Percentiles rank a stretch among this genome's conserved stretches.
Evolutionary conservation across 2,329 filamentous ascomycete genomes (phyloP).

Genomic region (Cercospora zeae-maydis): DNA sequence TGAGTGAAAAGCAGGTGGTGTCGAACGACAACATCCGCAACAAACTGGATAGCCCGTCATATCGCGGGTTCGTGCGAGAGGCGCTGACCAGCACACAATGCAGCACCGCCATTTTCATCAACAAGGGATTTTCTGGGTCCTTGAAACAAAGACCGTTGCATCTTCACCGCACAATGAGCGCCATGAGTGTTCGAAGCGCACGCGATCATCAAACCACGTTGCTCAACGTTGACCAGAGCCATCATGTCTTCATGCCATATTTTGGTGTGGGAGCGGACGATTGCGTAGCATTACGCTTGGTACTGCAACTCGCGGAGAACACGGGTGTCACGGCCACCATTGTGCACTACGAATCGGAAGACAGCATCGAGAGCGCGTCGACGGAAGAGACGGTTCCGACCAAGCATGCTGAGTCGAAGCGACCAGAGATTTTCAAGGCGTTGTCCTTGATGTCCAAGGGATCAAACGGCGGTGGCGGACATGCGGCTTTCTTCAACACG

Average conservation of each 20-base stretch:
- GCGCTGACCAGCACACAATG: conserved; percentile 62
- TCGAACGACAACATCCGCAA: conserved; percentile 53
- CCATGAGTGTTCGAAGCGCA: conserved; percentile 58
- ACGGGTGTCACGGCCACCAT: conserved; percentile 75
- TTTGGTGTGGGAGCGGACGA: conserved; percentile 76
- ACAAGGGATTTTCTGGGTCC: conserved; percentile 61
- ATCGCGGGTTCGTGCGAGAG: conserved; percentile 69
- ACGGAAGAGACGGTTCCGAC: conserved; percentile 18
- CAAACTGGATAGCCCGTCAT: conserved; percentile 60
- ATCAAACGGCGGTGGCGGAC: conserved; percentile 30
- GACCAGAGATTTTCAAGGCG: conserved; percentile 9
- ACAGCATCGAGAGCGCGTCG: conserved; percentile 6
- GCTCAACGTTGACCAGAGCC: conserved; percentile 63
- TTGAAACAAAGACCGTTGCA: conserved; percentile 33
- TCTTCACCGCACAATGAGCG: conserved; percentile 52
- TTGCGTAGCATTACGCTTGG: conserved; percentile 70
- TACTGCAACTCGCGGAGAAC: conserved; percentile 79
- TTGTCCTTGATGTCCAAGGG: conserved; percentile 4
- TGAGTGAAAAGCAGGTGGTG: conserved; percentile 61
- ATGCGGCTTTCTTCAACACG: conserved; percentile 55
- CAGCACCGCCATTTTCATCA: conserved; percentile 75
- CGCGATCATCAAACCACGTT: conserved; percentile 53
- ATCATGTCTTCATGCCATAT: conserved; percentile 84
- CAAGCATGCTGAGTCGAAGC: conserved; percentile 17
- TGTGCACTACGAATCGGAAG: conserved; percentile 53